Percentiles rank a stretch among this genome's conserved stretches.
These are phyloP conservation scores for Tricharina praecox DNA, from an alignment of 495 filamentous ascomycete species.

Conservation along the genomic window DNA sequence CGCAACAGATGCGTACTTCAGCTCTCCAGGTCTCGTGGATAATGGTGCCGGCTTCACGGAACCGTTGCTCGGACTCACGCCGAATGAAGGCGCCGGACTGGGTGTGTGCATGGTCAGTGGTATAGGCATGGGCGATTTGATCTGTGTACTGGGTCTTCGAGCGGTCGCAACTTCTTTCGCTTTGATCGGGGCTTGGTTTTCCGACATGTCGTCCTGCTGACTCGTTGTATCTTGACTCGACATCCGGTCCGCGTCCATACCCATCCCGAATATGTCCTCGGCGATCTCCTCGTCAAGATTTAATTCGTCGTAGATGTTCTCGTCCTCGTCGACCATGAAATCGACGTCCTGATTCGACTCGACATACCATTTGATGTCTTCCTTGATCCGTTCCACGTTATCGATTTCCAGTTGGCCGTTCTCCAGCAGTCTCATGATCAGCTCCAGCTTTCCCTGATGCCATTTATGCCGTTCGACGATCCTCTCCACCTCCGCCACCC, in stretches of 20 bases:
- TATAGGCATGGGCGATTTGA: slow-evolving; percentile 84
- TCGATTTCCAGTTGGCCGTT: slow-evolving; percentile 79
- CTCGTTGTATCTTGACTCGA: slow-evolving; percentile 95
- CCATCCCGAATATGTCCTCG: slow-evolving; percentile 67
- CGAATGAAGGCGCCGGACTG: slow-evolving; percentile 30
- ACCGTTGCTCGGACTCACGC: slow-evolving; percentile 30
- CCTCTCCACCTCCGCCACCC: slow-evolving; percentile 67
- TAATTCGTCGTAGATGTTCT: slow-evolving; percentile 87
- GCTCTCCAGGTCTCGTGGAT: slow-evolving; percentile 68
- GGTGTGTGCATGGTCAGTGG: slow-evolving; percentile 68
- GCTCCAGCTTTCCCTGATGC: slow-evolving; percentile 83
- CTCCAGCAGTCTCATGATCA: slow-evolving; percentile 73
- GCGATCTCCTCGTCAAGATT: slow-evolving; percentile 67
- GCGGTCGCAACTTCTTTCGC: slow-evolving; percentile 29
- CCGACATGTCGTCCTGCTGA: slow-evolving; percentile 63
- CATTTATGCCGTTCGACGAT: slow-evolving; percentile 87
- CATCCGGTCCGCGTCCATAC: slow-evolving; percentile 61
- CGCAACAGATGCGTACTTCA: slow-evolving; percentile 93
- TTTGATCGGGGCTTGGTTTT: slow-evolving; percentile 44
- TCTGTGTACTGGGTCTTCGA: slow-evolving; percentile 70
- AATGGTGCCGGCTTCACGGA: slow-evolving; percentile 83
- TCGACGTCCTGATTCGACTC: slow-evolving; percentile 75
- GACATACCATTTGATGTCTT: slow-evolving; percentile 87
- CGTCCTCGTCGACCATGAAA: slow-evolving; percentile 74
- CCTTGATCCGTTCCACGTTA: slow-evolving; percentile 71